Percentiles rank a stretch among this genome's conserved stretches.
These are phyloP conservation scores for Malassezia psittaci DNA, from an alignment of 1,284 basidiomycete species.

Conservation along the genomic window DNA sequence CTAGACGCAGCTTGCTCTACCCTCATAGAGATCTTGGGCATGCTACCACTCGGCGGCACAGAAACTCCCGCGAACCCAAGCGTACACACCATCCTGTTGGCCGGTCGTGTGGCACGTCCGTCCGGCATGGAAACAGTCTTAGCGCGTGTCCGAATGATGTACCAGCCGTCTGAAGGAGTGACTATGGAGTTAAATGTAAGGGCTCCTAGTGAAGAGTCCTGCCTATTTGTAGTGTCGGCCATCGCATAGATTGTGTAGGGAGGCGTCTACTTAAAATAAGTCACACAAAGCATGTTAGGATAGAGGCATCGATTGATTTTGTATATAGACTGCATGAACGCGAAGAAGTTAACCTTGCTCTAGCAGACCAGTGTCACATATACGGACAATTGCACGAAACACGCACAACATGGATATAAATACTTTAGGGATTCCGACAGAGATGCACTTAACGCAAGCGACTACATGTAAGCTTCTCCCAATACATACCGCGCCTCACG, in stretches of 20 bases:
- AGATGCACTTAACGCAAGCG: not conserved
- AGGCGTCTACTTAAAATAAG: not conserved
- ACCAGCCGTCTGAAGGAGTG: conserved; percentile 77
- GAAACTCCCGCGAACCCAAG: conserved; percentile 57
- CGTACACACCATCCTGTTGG: conserved; percentile 87
- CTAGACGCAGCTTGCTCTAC: conserved; percentile 82
- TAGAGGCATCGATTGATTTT: conserved; percentile 8
- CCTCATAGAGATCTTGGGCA: conserved; percentile 83
- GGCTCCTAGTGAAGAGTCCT: conserved; percentile 76
- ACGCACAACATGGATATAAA: no score
- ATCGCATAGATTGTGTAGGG: conserved; percentile 51
- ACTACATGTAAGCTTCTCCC: not conserved
- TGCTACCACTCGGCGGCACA: conserved; percentile 73
- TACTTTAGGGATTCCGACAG: no score
- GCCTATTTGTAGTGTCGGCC: conserved; percentile 76
- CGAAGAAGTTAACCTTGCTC: no score
- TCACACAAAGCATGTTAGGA: not conserved
- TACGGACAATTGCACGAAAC: no score
- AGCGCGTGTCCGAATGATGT: conserved; percentile 90
- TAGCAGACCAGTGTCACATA: no score
- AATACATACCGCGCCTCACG: conserved; percentile 90
- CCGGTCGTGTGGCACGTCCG: conserved; percentile 71
- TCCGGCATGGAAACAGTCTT: conserved; percentile 79
- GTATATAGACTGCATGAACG: not conserved
- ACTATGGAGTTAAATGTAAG: conserved; percentile 87